These are phyloP conservation scores for Afroboletus lepidellus DNA, from an alignment of 1,284 basidiomycete genomes.

Conservation along the genomic window DNA sequence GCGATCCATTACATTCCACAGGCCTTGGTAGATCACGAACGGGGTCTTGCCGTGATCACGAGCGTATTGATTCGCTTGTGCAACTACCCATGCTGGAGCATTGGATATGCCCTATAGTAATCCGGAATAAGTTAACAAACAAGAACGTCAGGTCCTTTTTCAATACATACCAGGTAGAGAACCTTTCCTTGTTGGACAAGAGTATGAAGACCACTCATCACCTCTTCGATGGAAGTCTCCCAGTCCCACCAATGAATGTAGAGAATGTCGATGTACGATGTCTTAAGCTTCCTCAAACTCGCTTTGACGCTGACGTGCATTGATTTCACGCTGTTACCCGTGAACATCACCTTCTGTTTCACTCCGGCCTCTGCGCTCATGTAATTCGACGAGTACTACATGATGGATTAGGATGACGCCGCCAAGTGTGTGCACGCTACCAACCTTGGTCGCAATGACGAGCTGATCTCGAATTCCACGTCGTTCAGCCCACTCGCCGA, in stretches of 20 bases:
- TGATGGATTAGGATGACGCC: neutral
- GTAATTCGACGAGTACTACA: slow-evolving; percentile 35
- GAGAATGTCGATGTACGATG: slow-evolving; percentile 42
- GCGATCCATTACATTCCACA: slow-evolving; percentile 48
- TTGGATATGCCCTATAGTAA: slow-evolving; percentile 35
- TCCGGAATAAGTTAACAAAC: neutral
- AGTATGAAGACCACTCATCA: slow-evolving; percentile 49
- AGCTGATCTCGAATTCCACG: slow-evolving; percentile 53
- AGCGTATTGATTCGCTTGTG: slow-evolving; percentile 54
- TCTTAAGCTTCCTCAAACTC: slow-evolving; percentile 45
- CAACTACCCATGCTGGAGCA: slow-evolving; percentile 55
- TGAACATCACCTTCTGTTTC: slow-evolving; percentile 30
- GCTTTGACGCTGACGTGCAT: slow-evolving; percentile 33
- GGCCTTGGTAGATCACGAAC: slow-evolving; percentile 58
- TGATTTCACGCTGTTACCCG: slow-evolving; percentile 39
- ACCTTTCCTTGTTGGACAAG: slow-evolving; percentile 43
- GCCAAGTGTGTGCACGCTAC: neutral
- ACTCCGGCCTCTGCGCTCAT: slow-evolving; percentile 22
- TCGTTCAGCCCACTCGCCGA: slow-evolving; percentile 56
- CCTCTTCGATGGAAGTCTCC: slow-evolving; percentile 41
- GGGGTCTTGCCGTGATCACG: slow-evolving; percentile 44
- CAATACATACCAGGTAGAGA: slow-evolving; percentile 39
- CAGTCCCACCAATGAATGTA: slow-evolving; percentile 31
- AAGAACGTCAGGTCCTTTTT: neutral
- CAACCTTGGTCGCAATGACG: slow-evolving; percentile 54